These are phyloP conservation scores for Brettanomyces anomalus DNA, from an alignment of 805 yeast species.

Conservation along the genomic window DNA sequence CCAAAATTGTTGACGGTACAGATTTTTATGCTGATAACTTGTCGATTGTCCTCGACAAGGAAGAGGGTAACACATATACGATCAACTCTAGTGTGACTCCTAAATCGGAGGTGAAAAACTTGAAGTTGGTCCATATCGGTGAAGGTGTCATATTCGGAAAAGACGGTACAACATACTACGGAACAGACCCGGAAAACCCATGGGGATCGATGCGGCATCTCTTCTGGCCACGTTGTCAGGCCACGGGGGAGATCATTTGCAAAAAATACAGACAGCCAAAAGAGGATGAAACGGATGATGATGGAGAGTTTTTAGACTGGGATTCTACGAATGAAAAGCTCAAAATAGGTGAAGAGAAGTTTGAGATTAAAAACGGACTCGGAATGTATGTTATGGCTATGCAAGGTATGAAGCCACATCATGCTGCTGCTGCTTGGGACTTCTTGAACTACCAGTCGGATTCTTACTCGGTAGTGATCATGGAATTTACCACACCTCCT, in stretches of 20 bases:
- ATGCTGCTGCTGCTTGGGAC: constrained; percentile 97
- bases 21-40: constrained; percentile 74
- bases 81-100: constrained; percentile 59
- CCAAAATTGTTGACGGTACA: constrained; percentile 53
- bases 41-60: constrained; percentile 45
- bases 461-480: constrained; percentile 64
- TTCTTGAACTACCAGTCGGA: constrained; percentile 82
- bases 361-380: constrained; percentile 30
- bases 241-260: constrained; percentile 54
- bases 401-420: constrained; percentile 99
- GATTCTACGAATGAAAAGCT: constrained; percentile 3
- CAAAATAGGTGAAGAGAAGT: constrained; percentile 7
- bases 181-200: constrained; percentile 73
- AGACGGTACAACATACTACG: constrained; percentile 80
- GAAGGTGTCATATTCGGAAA: constrained; percentile 87
- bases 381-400: constrained; percentile 92
- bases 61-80: constrained; percentile 34
- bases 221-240: constrained; percentile 89
- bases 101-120: constrained; percentile 59
- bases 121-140: constrained; percentile 49
- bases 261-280: constrained; percentile 17
- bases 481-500: constrained; percentile 94
- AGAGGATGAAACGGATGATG: constrained; percentile 9
- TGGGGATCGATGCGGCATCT: constrained; percentile 97
- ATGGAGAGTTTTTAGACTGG: constrained; percentile 5